Conservation (phyloP, 495 filamentous ascomycete species). For the Glarea lozoyensis region DNA sequence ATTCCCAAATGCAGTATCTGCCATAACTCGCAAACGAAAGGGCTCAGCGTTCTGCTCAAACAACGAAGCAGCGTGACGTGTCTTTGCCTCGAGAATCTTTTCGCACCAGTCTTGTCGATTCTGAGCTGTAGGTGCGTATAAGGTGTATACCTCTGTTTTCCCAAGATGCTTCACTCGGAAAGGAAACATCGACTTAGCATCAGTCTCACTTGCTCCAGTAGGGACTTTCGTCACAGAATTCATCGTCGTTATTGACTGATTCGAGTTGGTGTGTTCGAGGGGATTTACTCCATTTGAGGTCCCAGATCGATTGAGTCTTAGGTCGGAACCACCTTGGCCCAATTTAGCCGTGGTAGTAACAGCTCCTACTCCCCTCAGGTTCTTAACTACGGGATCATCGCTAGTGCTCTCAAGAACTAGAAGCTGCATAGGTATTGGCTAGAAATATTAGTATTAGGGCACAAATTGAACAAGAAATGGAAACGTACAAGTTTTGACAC, state of each 20-base stretch:
- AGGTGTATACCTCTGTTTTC: constrained; percentile 68
- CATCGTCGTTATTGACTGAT: constrained; percentile 26
- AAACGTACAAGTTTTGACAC: constrained; percentile 76
- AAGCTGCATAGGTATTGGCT: constrained; percentile 96
- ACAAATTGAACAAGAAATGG: neutral
- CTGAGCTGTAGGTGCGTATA: constrained; percentile 68
- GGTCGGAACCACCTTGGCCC: constrained; percentile 34
- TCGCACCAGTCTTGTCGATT: constrained; percentile 83
- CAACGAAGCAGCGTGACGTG: constrained; percentile 77
- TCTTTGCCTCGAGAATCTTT: constrained; percentile 91
- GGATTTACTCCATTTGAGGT: constrained; percentile 35
- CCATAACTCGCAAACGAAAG: constrained; percentile 85
- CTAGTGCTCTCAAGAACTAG: constrained; percentile 83
- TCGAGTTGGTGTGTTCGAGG: constrained; percentile 58
- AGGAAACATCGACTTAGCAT: constrained; percentile 82
- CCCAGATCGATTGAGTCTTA: constrained; percentile 14
- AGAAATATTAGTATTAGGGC: constrained; percentile 6
- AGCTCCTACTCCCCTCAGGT: constrained; percentile 67
- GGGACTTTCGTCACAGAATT: constrained; percentile 41
- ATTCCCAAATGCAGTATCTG: constrained; percentile 82
- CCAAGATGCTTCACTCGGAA: constrained; percentile 98
- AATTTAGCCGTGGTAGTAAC: constrained; percentile 48
- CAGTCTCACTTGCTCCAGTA: constrained; percentile 33
- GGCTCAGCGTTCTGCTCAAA: constrained; percentile 93
- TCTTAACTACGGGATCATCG: constrained; percentile 84